A percentile compares a stretch with the other conserved stretches of the same genome.
Evolutionary conservation across 768 basidiomycete species (phyloP).

Genomic region (Udeniomyces megalosporus): DNA sequence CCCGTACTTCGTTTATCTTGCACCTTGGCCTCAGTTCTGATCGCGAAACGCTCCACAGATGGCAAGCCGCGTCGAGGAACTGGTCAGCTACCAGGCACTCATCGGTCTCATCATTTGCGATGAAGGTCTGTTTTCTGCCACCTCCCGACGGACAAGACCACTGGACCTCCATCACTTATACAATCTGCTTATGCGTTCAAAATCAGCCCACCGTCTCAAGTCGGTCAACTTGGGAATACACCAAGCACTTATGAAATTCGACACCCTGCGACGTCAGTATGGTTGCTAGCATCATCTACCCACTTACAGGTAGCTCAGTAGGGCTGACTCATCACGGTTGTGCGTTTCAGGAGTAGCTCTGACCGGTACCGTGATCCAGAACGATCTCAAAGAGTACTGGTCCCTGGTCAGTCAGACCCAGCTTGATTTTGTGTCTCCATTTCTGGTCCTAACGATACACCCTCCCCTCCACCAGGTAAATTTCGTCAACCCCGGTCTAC

Average conservation of each 20-base stretch:
- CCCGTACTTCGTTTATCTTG: too few relatives aligned
- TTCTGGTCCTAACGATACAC: not conserved
- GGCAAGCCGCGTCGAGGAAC: slow-evolving; percentile 21
- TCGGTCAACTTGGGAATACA: too few relatives aligned
- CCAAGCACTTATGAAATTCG: too few relatives aligned
- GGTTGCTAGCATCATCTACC: slow-evolving; percentile 29
- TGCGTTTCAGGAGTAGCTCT: slow-evolving; percentile 37
- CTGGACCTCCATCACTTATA: too few relatives aligned
- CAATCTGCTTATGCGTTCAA: too few relatives aligned
- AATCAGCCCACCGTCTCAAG: slow-evolving; percentile 82
- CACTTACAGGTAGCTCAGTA: too few relatives aligned
- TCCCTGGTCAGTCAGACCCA: slow-evolving; percentile 56
- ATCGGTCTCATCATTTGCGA: slow-evolving; percentile 91
- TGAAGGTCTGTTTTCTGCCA: slow-evolving; percentile 46
- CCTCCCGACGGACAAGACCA: too few relatives aligned
- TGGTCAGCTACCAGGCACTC: slow-evolving; percentile 42
- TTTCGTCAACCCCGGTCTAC: slow-evolving; percentile 86
- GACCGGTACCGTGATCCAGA: slow-evolving; percentile 94
- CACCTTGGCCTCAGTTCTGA: not conserved
- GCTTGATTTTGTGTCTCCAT: not conserved
- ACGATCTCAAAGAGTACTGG: slow-evolving; percentile 87
- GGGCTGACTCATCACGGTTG: too few relatives aligned
- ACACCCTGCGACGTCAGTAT: slow-evolving; percentile 52
- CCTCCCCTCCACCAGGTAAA: slow-evolving; percentile 33
- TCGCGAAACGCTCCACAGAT: slow-evolving; percentile 6